Evolutionary conservation across 2,329 filamentous ascomycete genomes (phyloP), one percentile per base, ranked within the genome.

Genomic region (Ceratocystis cubensis): DNA sequence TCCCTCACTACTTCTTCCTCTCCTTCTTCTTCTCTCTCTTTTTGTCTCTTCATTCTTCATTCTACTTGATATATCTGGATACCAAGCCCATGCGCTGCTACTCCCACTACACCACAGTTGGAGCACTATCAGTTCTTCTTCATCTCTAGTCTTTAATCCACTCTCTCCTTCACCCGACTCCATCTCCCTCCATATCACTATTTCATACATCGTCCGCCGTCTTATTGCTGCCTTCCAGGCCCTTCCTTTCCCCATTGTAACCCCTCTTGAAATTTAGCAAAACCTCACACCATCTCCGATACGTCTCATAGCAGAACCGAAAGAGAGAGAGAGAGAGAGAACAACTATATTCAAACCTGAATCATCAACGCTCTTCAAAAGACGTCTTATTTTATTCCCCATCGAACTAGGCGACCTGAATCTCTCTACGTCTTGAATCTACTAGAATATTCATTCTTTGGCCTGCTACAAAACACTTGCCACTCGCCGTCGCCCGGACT

Each of bases 1-100:
- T 63, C 45, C 37, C 53, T 57, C 53, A 56, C 63, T 44, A 37
- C 15, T 63, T 22, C 22, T 64, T 33, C 33, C n/a, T 22, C 25
- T 17, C 45, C 46, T n/a, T 64, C 61, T 15, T 64, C 61, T 45
- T 64, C 44, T 46, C 41, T 63, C 20, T 50, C 48, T 57, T 61
- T 22, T 45, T 61, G n/a, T 57, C 2, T 48, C 48, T 57, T 28
- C 37, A 41, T 41, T 30, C 8, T 65, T 20, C 53, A 57, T 57
- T 57, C 17, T 8, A 28, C 53, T 57, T 57, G 53, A 57, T 57
- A 57, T 57, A 57, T 57, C 53, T 13, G 30, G 25, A 15, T 28
- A 57, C 22, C 53, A 33, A 57, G 53, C 20, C 53, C 22, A 30
- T 28, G 13, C 53, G 30, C 46, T 50, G 10, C 22, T 50, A 13